phyloP scores from a whole-genome alignment of 495 filamentous ascomycete species.

The Aspergillus affinis region DNA sequence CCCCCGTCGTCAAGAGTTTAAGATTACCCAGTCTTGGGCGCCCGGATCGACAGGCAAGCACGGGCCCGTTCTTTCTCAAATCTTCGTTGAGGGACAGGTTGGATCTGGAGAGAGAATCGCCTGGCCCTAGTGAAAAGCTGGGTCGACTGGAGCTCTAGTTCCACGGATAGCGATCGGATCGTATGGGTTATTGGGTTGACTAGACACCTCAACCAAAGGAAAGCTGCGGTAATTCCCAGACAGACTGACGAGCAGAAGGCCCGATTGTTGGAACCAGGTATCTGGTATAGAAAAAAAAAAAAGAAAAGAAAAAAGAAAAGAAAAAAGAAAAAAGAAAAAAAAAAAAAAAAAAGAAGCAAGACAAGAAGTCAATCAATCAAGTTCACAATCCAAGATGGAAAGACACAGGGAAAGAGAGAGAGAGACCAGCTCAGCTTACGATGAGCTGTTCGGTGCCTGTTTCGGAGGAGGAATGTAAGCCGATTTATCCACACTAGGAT shows the following conservation, averaged over 20 bases:
- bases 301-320: too few species aligned
- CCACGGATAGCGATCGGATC: constrained; percentile 32
- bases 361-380: background rate
- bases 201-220: constrained; percentile 18
- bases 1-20: constrained; percentile 29
- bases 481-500: constrained; percentile 21
- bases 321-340: too few species aligned
- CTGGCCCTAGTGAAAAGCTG: constrained; percentile 16
- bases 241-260: background rate
- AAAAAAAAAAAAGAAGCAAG: too few species aligned
- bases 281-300: too few species aligned
- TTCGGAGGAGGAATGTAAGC: constrained; percentile 23
- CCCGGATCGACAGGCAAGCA: constrained; percentile 41
- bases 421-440: constrained; percentile 17
- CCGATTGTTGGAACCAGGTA: too few species aligned
- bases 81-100: constrained; percentile 29
- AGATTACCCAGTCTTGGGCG: constrained; percentile 26
- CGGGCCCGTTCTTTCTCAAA: constrained; percentile 30
- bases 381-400: background rate
- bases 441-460: constrained; percentile 19
- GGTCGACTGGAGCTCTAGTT: constrained; percentile 29
- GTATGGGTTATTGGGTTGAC: constrained; percentile 9
- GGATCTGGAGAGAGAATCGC: constrained; percentile 36
- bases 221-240: constrained; percentile 35
- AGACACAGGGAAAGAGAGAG: background rate